phyloP scores from a whole-genome alignment of 2,329 filamentous ascomycete species.

The Clonostachys chloroleuca region DNA sequence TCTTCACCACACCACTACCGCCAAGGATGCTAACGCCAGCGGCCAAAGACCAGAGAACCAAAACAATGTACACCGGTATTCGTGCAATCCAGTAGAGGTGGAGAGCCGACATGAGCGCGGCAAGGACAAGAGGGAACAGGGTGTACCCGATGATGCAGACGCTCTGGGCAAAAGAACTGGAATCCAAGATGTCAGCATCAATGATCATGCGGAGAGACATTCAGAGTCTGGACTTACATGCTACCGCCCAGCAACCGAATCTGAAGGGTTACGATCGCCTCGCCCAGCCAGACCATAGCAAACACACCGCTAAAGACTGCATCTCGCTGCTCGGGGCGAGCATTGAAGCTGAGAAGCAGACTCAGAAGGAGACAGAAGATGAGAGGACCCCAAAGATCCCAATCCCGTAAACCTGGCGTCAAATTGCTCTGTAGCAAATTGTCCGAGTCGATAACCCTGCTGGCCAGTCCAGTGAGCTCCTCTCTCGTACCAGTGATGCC shows the following conservation, averaged over 20 bases:
- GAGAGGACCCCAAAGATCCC: constrained; percentile 97
- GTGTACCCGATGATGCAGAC: constrained; percentile 98
- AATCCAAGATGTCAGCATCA: no score
- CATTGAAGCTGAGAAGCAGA: constrained; percentile 80
- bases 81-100: constrained; percentile 74
- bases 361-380: constrained; percentile 90
- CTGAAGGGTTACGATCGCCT: constrained; percentile 95
- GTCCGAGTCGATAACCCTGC: constrained; percentile 61
- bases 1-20: constrained; percentile 92
- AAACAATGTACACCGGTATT: constrained; percentile 84
- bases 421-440: constrained; percentile 63
- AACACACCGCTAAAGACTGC: constrained; percentile 95
- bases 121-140: constrained; percentile 92
- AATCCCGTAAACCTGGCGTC: constrained; percentile 88
- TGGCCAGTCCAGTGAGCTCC: constrained; percentile 57
- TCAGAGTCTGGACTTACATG: constrained; percentile 63
- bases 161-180: constrained; percentile 93
- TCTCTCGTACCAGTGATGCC: constrained; percentile 57
- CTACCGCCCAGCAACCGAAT: constrained; percentile 95
- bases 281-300: constrained; percentile 93
- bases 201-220: no score
- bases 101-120: constrained; percentile 81
- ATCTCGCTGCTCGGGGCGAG: constrained; percentile 75
- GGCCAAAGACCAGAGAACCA: constrained; percentile 89
- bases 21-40: constrained; percentile 95